Conservation (phyloP, 1,139 yeast genomes). For the Lodderomyces parapsilosis region DNA sequence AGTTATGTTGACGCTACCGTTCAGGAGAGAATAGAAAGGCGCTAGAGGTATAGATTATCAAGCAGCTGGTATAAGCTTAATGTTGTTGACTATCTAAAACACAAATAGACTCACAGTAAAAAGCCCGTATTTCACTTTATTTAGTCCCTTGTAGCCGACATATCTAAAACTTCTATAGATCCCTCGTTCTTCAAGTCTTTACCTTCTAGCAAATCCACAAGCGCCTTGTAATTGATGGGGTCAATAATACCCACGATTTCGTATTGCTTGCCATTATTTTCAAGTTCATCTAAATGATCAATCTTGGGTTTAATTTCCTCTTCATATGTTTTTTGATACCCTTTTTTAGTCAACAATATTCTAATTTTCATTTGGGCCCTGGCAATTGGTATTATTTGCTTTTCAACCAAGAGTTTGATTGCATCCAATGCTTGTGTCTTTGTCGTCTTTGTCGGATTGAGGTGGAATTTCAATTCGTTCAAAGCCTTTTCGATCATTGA, state of each 20-base stretch:
- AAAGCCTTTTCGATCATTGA: constrained; percentile 90
- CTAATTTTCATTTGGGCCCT: constrained; percentile 92
- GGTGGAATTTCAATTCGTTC: constrained; percentile 75
- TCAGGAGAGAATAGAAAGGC: too few relatives aligned
- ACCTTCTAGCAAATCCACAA: constrained; percentile 49
- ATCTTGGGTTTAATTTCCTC: constrained; percentile 52
- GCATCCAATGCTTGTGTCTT: constrained; percentile 92
- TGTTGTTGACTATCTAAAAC: too few relatives aligned
- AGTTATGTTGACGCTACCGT: too few relatives aligned
- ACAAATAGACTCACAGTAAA: too few relatives aligned
- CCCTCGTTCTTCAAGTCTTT: constrained; percentile 54
- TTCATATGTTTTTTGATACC: constrained; percentile 43
- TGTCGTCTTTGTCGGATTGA: constrained; percentile 75
- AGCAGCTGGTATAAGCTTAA: too few relatives aligned
- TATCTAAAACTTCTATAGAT: constrained; percentile 79
- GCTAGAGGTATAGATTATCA: too few relatives aligned
- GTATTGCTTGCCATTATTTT: constrained; percentile 46
- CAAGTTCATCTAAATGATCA: constrained; percentile 56
- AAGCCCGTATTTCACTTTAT: too few relatives aligned
- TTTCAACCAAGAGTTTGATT: constrained; percentile 69
- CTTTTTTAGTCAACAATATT: constrained; percentile 50
- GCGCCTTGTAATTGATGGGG: constrained; percentile 77
- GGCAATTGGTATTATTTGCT: constrained; percentile 87
- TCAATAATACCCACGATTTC: constrained; percentile 76
- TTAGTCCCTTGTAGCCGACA: constrained; percentile 75